Evolutionary conservation across 31 red algal genomes (phyloP).

Genomic region (Odonthalia washingtoniensis): DNA sequence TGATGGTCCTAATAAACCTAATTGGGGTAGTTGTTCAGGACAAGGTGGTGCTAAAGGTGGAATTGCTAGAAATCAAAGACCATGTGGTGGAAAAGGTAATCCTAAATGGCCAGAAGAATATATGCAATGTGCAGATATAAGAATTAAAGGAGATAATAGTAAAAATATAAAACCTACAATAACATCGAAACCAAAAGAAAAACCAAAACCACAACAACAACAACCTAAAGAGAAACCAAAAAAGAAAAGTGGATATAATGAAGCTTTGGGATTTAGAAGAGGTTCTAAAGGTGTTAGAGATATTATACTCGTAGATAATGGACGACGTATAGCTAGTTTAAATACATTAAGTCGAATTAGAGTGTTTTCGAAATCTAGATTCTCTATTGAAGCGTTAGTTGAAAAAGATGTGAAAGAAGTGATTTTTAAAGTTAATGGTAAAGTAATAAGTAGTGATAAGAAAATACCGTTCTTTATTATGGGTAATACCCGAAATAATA

Average conservation of each 20-base stretch:
- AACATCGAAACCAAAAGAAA: too few relatives aligned
- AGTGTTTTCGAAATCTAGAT: not conserved
- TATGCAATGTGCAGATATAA: slow-evolving; percentile 66
- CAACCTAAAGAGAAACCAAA: not conserved
- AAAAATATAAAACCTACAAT: too few relatives aligned
- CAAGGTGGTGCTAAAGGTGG: slow-evolving; percentile 66
- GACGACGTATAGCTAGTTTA: not conserved
- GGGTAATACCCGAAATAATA: not conserved
- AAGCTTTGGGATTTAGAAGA: not conserved
- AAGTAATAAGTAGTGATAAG: not conserved
- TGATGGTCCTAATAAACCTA: slow-evolving; percentile 49
- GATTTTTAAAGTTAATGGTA: not conserved
- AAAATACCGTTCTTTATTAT: not conserved
- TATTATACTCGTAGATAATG: not conserved
- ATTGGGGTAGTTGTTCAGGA: slow-evolving; percentile 57
- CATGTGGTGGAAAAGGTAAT: slow-evolving; percentile 41
- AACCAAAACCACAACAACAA: not conserved
- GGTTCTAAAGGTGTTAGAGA: not conserved
- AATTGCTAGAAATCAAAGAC: slow-evolving; percentile 16
- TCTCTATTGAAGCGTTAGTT: slow-evolving; percentile 10
- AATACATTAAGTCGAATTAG: not conserved
- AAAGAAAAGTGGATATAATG: not conserved
- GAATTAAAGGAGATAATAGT: too few relatives aligned
- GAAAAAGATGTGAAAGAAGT: not conserved
- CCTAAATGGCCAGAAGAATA: slow-evolving; percentile 79